Conservation (phyloP, 164 flowering plant species). For the Aristolochia fimbriata region DNA sequence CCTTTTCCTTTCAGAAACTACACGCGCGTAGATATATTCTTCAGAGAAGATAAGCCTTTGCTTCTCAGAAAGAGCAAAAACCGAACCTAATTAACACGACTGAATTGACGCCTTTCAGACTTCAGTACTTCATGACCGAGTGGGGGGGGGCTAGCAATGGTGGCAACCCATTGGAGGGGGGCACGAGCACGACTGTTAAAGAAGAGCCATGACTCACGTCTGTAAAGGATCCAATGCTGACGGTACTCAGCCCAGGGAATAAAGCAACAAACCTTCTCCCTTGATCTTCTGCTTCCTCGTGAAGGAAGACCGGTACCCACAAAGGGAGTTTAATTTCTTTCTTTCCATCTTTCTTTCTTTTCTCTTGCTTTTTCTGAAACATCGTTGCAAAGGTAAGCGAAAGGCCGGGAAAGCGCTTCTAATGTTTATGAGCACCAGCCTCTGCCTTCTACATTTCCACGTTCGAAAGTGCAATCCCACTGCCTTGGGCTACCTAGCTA, state of each 20-base stretch:
- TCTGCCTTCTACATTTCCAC: constrained; percentile 16
- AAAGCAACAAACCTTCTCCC: neutral
- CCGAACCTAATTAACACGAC: no score
- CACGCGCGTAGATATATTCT: no score
- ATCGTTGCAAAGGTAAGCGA: neutral
- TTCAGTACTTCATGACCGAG: no score
- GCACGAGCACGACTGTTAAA: neutral
- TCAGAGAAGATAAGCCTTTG: no score
- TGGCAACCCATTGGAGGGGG: neutral
- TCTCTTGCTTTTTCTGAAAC: neutral
- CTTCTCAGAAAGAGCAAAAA: no score
- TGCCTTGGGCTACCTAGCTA: no score
- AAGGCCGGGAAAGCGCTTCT: neutral
- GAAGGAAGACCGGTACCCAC: no score
- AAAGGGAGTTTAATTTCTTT: neutral
- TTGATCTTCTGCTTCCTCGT: no score
- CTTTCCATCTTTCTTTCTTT: neutral
- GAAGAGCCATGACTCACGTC: neutral
- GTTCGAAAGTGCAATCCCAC: constrained; percentile 4
- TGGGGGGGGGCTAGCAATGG: no score
- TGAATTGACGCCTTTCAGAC: no score
- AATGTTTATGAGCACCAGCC: neutral
- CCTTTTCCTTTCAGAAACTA: no score
- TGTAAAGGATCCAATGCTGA: neutral
- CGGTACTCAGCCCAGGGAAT: neutral